Conservation (phyloP, 306 rosid species). For the Prunus mira region DNA sequence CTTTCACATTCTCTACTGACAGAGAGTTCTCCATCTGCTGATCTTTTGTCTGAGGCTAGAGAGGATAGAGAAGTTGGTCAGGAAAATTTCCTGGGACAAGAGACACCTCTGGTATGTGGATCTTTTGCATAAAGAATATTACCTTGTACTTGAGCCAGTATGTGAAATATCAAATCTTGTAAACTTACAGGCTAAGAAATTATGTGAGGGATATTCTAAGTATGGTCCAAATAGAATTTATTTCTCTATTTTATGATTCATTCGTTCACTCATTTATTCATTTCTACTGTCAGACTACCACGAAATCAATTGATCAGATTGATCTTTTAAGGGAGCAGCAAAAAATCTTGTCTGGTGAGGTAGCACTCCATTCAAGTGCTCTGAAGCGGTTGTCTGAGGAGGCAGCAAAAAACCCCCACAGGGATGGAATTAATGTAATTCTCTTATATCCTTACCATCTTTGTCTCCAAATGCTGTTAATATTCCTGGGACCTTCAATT, state of each 20-base stretch:
- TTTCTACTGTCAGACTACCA: constrained; percentile 56
- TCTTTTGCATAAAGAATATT: constrained; percentile 12
- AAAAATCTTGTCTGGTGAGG: constrained; percentile 84
- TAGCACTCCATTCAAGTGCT: constrained; percentile 88
- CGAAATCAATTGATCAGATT: constrained; percentile 70
- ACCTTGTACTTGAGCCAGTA: neutral
- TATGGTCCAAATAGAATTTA: neutral
- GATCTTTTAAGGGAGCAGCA: constrained; percentile 94
- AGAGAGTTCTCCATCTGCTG: constrained; percentile 78
- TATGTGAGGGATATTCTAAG: neutral
- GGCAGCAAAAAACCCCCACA: constrained; percentile 65
- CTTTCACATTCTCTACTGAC: constrained; percentile 63
- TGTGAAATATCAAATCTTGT: neutral
- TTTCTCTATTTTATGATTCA: constrained; percentile 4
- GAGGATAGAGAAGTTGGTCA: constrained; percentile 61
- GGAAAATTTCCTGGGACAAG: constrained; percentile 69
- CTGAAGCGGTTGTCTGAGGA: constrained; percentile 88
- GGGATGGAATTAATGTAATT: constrained; percentile 67
- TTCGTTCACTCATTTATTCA: constrained; percentile 2
- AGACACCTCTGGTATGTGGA: constrained; percentile 74
- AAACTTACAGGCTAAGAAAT: neutral
- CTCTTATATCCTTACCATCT: constrained; percentile 16
- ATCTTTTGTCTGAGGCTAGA: constrained; percentile 57
- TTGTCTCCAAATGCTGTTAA: constrained; percentile 18
- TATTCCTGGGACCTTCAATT: constrained; percentile 31